Percentiles rank a stretch among this genome's conserved stretches.
phyloP scores from a whole-genome alignment of 2,329 filamentous ascomycete genomes.

The Beauveria sp. region DNA sequence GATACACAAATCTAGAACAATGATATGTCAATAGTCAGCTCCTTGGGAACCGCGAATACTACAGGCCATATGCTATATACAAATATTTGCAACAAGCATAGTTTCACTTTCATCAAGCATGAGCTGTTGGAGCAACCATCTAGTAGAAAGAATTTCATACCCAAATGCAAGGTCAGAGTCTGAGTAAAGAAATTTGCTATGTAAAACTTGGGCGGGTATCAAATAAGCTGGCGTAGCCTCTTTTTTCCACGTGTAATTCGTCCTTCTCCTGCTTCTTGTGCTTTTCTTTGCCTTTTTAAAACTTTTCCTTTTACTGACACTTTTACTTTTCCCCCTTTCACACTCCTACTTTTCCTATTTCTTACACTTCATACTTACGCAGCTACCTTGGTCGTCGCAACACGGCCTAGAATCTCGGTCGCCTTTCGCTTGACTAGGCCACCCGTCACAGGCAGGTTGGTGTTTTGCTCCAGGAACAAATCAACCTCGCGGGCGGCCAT shows the following conservation, averaged over 20 bases:
- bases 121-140: too few relatives aligned
- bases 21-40: too few relatives aligned
- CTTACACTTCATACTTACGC: not conserved
- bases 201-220: not conserved
- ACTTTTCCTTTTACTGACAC: not conserved
- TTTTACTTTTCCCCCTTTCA: not conserved
- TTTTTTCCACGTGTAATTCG: too few relatives aligned
- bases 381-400: conserved; percentile 8
- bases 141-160: too few relatives aligned
- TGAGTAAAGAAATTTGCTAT: too few relatives aligned
- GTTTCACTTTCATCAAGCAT: too few relatives aligned
- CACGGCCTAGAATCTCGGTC: conserved; percentile 51
- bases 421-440: conserved; percentile 85
- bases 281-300: not conserved
- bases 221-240: not conserved
- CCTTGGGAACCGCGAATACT: too few relatives aligned
- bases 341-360: not conserved
- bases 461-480: conserved; percentile 71
- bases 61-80: too few relatives aligned
- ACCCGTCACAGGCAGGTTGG: conserved; percentile 78
- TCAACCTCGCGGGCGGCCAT: conserved; percentile 90
- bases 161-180: too few relatives aligned
- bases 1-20: too few relatives aligned
- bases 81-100: too few relatives aligned
- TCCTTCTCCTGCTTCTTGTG: not conserved